A percentile compares a stretch with the other conserved stretches of the same genome.
These are phyloP conservation scores for Curvularia sp. DNA, from an alignment of 2,329 filamentous ascomycete species.

Conservation along the genomic window DNA sequence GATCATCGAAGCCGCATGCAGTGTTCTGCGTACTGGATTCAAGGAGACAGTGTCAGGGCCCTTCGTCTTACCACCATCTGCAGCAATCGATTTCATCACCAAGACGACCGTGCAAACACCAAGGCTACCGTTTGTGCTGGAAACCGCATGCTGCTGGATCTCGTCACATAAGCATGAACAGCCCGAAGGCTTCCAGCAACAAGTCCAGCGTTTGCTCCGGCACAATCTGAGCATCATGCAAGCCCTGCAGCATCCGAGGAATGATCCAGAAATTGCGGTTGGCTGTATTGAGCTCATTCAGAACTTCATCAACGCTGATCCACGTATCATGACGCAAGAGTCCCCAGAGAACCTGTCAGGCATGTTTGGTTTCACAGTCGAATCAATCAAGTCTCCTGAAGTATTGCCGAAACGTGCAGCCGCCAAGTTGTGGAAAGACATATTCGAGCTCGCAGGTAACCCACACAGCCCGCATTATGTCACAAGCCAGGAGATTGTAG, in stretches of 20 bases:
- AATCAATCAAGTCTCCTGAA: slow-evolving; percentile 73
- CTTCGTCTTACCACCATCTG: slow-evolving; percentile 74
- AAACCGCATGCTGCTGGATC: slow-evolving; percentile 72
- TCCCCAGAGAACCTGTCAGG: slow-evolving; percentile 66
- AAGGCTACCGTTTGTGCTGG: slow-evolving; percentile 72
- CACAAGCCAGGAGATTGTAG: slow-evolving; percentile 47
- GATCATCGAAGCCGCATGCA: slow-evolving; percentile 74
- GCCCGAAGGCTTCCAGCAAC: slow-evolving; percentile 34
- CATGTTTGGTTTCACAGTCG: slow-evolving; percentile 75
- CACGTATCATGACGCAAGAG: slow-evolving; percentile 68
- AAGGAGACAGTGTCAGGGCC: slow-evolving; percentile 76
- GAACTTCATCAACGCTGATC: slow-evolving; percentile 67
- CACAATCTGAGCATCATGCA: slow-evolving; percentile 71
- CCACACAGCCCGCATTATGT: slow-evolving; percentile 37
- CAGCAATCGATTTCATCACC: slow-evolving; percentile 72
- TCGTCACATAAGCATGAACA: slow-evolving; percentile 57
- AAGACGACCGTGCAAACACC: slow-evolving; percentile 67
- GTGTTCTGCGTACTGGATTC: slow-evolving; percentile 75
- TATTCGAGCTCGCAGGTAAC: slow-evolving; percentile 44
- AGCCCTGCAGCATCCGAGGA: slow-evolving; percentile 66
- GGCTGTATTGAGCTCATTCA: slow-evolving; percentile 76
- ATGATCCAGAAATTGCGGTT: slow-evolving; percentile 75
- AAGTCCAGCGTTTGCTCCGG: slow-evolving; percentile 54
- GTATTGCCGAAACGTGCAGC: slow-evolving; percentile 77
- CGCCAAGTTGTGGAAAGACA: slow-evolving; percentile 72